A percentile compares a stretch with the other conserved stretches of the same genome.
Conservation (phyloP, 108 stramenopile species). For the Conticribra guillardii region DNA sequence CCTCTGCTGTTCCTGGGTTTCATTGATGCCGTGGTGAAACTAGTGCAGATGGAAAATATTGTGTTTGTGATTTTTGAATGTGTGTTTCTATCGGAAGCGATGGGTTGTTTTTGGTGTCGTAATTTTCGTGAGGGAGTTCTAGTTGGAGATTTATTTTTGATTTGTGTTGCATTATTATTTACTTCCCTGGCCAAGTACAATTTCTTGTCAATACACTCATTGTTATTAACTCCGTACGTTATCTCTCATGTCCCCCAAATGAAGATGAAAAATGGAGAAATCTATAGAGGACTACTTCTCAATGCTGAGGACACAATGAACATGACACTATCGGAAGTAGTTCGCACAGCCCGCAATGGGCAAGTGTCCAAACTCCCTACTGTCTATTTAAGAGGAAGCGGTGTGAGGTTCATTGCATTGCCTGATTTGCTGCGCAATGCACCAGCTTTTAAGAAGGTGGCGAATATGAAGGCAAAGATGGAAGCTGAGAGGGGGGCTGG, state of each 20-base stretch:
- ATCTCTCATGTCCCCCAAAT: not conserved
- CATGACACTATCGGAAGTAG: conserved; percentile 81
- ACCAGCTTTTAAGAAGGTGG: conserved; percentile 94
- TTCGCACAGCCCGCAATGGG: conserved; percentile 83
- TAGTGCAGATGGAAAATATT: too few relatives aligned
- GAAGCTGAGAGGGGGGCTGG: conserved; percentile 57
- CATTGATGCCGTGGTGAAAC: too few relatives aligned
- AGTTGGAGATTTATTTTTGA: too few relatives aligned
- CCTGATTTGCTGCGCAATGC: conserved; percentile 96
- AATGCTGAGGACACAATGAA: conserved; percentile 99
- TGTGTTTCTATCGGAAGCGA: too few relatives aligned
- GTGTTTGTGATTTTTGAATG: too few relatives aligned
- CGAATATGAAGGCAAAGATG: conserved; percentile 91
- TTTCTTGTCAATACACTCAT: too few relatives aligned
- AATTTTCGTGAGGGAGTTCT: too few relatives aligned
- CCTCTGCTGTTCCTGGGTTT: too few relatives aligned
- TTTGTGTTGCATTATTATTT: not conserved
- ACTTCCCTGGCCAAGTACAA: not conserved
- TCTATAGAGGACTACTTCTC: conserved; percentile 92
- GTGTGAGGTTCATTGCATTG: conserved; percentile 93
- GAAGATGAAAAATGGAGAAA: conserved; percentile 95
- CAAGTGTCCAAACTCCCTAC: conserved; percentile 79
- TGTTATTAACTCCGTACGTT: too few relatives aligned
- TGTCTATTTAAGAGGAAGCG: conserved; percentile 93
- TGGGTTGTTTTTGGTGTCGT: too few relatives aligned